Conservation (phyloP, 2,329 filamentous ascomycete species). For the Ceratocystis variospora region DNA sequence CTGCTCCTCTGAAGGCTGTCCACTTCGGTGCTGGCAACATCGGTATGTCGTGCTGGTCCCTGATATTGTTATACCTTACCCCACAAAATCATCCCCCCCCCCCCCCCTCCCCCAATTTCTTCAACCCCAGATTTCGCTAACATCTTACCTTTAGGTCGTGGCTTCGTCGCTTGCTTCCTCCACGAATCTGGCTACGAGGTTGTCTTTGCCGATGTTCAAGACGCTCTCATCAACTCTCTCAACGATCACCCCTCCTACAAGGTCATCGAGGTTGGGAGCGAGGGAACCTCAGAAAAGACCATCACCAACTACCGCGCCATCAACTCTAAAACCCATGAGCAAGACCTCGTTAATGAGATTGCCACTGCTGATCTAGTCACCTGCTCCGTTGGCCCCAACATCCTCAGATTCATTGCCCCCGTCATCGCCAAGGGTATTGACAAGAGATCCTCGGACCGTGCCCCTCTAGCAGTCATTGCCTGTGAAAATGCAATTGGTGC, state of each 20-base stretch:
- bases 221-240: slow-evolving; percentile 63
- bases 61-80: neutral
- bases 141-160: slow-evolving; percentile 37
- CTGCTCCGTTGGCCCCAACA: slow-evolving; percentile 90
- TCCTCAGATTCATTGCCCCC: slow-evolving; percentile 91
- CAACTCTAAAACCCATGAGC: slow-evolving; percentile 80
- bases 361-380: slow-evolving; percentile 80
- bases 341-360: slow-evolving; percentile 71
- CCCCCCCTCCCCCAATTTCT: no score
- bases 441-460: slow-evolving; percentile 45
- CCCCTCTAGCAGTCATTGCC: slow-evolving; percentile 79
- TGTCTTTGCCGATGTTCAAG: slow-evolving; percentile 89
- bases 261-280: slow-evolving; percentile 81
- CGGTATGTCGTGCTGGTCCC: slow-evolving; percentile 32
- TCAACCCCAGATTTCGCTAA: slow-evolving; percentile 8
- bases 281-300: slow-evolving; percentile 64
- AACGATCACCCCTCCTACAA: slow-evolving; percentile 66
- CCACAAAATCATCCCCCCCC: neutral
- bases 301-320: slow-evolving; percentile 95
- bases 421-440: slow-evolving; percentile 92
- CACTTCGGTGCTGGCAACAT: slow-evolving; percentile 84
- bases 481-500: slow-evolving; percentile 97
- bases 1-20: slow-evolving; percentile 50
- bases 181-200: slow-evolving; percentile 93
- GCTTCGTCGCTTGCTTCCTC: slow-evolving; percentile 82